Percentiles rank a stretch among this genome's conserved stretches.
phyloP scores from a whole-genome alignment of 176 grass and related monocot species.

The Oryza australiensis region DNA sequence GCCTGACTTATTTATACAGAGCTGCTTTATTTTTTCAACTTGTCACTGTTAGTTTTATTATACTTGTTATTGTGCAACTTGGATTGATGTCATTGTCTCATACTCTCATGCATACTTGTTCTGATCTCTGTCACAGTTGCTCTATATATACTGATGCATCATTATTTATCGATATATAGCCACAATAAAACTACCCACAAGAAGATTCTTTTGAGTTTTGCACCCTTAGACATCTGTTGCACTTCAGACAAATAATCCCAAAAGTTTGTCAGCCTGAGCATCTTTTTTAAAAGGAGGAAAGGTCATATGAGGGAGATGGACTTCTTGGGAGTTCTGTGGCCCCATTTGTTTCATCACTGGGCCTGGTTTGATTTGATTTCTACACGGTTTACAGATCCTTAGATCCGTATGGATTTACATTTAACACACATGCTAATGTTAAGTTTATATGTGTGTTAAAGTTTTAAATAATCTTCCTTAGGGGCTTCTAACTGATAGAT shows the following conservation, averaged over 20 bases:
- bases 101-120: background rate
- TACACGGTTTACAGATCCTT: slow-evolving; percentile 1
- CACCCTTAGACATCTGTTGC: background rate
- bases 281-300: no score
- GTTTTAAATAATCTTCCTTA: background rate
- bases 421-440: slow-evolving; percentile 1
- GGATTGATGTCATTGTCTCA: background rate
- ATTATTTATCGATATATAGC: background rate
- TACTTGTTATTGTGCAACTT: background rate
- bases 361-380: background rate
- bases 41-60: background rate
- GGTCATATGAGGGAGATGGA: background rate
- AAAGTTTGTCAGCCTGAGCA: background rate
- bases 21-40: background rate
- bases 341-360: background rate
- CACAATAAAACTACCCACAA: background rate
- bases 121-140: background rate
- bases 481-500: background rate
- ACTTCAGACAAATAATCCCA: background rate
- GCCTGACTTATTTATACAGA: background rate
- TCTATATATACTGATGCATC: background rate
- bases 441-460: background rate
- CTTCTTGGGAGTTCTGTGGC: background rate
- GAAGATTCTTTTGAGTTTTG: slow-evolving; percentile 7
- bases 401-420: slow-evolving; percentile 22